Percentiles rank a stretch among this genome's conserved stretches.
Evolutionary conservation across 352 stramenopile species (phyloP).

Genomic region (Pythium plurisporium): DNA sequence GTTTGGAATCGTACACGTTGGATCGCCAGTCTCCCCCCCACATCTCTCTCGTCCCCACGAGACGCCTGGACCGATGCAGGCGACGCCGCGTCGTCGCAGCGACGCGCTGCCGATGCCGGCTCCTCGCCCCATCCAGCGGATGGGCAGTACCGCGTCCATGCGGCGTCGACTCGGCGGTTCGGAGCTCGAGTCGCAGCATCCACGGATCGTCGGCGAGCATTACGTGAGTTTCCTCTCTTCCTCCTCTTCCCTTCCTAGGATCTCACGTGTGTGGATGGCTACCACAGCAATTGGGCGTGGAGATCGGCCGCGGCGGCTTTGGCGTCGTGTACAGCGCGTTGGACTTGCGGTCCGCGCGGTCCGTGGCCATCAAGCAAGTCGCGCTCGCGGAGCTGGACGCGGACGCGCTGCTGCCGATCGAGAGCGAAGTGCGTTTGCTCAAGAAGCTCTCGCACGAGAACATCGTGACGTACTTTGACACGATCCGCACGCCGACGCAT

Average conservation of each 20-base stretch:
- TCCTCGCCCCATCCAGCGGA: constrained; percentile 20
- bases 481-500: constrained; percentile 81
- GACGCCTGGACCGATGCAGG: too few species aligned
- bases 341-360: constrained; percentile 76
- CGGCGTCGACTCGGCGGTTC: constrained; percentile 15
- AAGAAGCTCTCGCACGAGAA: constrained; percentile 93
- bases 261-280: too few species aligned
- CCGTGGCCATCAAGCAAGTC: constrained; percentile 86
- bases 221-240: constrained; percentile 43
- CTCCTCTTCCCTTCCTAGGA: background rate
- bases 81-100: constrained; percentile 10
- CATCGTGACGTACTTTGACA: constrained; percentile 95
- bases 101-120: constrained; percentile 1
- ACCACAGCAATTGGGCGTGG: constrained; percentile 81
- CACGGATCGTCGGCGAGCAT: constrained; percentile 67
- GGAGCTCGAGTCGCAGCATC: constrained; percentile 40
- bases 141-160: constrained; percentile 19
- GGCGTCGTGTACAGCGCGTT: constrained; percentile 88
- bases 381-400: constrained; percentile 81
- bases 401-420: constrained; percentile 76
- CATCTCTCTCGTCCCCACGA: background rate
- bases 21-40: background rate
- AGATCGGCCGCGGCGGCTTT: constrained; percentile 91
- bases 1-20: background rate
- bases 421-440: constrained; percentile 90